Base-by-base conservation (phyloP, 2,329 filamentous ascomycete species). In the Colletotrichum liriopes region DNA sequence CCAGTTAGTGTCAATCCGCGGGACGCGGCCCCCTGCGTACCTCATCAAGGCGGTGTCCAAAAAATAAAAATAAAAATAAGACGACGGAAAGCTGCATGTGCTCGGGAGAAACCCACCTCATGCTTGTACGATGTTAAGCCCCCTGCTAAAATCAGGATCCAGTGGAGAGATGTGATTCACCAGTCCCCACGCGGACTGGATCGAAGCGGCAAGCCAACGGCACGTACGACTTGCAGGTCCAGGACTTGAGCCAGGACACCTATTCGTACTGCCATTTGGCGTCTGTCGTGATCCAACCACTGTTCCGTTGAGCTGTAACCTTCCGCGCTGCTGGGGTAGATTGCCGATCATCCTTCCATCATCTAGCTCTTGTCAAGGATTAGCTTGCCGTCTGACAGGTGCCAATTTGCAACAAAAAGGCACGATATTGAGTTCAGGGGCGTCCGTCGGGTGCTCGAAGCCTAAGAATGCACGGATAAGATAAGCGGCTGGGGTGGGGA, bases 61-160 rank as follows among this genome's bases (percentile, higher is more conserved):
- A 35, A 41, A 43, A 54, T 26, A 26, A 26, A 26, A 26, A 26
- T 26, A 26, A 26, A 26, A 26, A 26, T 26, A 49, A 51, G 41
- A 52, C 18, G 32, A 37, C 67, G 37, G 12, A 35, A 60, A 54
- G 45, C 35, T 72, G 70, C 70, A 72, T 70, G 65, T 72, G 60
- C 47, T 37, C 69, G 69, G 69, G 23, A 26, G n/a, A 49, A 72
- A 72, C 69, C 69, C 69, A 72, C 65, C 69, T 41, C 14, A 55
- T 43, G 59, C 59, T 60, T 60, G 65, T 64, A 47, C 23, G 23
- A 26, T 26, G 23, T 26, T 1, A 32, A 29, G 45, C 52, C 54
- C 45, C 58, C 37, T 59, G 69, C 43, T 49, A n/a, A 4, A 43
- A 68, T 47, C 43, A 32, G 61, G 59, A 29, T 55, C 41, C 37